Percentiles rank a stretch among this genome's conserved stretches.
Evolutionary conservation across 164 flowering plant genomes (phyloP).

Genomic region (Protea cynaroides): DNA sequence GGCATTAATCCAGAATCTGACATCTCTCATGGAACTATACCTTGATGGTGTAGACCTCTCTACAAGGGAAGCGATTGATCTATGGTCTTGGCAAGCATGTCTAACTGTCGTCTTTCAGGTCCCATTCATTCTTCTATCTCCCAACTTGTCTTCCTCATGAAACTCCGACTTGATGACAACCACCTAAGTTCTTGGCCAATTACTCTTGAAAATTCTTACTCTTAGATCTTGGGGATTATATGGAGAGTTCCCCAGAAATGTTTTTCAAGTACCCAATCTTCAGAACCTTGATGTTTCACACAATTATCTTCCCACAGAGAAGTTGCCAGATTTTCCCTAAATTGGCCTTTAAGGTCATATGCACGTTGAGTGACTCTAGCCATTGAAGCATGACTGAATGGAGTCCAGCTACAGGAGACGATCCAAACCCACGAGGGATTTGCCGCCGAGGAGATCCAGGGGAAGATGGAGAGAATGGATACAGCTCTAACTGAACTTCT

Average conservation of each 20-base stretch:
- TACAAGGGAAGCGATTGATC: neutral
- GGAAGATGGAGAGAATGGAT: too few species aligned
- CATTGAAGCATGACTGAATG: too few species aligned
- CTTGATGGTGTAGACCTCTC: conserved; percentile 8
- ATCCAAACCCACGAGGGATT: too few species aligned
- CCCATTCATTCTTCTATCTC: neutral
- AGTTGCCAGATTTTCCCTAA: conserved; percentile 16
- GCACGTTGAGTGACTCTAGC: too few species aligned
- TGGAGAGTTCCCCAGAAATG: conserved; percentile 14
- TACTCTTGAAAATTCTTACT: conserved; percentile 7
- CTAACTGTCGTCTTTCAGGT: conserved; percentile 1
- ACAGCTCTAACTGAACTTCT: too few species aligned
- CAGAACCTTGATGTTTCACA: neutral
- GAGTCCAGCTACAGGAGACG: too few species aligned
- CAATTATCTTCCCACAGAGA: conserved; percentile 12
- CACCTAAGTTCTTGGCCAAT: conserved; percentile 4
- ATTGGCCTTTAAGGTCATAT: neutral
- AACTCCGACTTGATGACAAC: neutral
- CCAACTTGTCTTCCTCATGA: neutral
- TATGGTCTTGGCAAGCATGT: conserved; percentile 4
- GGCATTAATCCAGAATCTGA: too few species aligned
- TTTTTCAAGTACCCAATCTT: conserved; percentile 17
- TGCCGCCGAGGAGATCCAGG: too few species aligned
- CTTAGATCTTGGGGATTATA: conserved; percentile 8
- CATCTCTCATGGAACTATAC: conserved; percentile 6